These are phyloP conservation scores for Crotalaria pallida DNA, from an alignment of 306 rosid species.

Conservation along the genomic window DNA sequence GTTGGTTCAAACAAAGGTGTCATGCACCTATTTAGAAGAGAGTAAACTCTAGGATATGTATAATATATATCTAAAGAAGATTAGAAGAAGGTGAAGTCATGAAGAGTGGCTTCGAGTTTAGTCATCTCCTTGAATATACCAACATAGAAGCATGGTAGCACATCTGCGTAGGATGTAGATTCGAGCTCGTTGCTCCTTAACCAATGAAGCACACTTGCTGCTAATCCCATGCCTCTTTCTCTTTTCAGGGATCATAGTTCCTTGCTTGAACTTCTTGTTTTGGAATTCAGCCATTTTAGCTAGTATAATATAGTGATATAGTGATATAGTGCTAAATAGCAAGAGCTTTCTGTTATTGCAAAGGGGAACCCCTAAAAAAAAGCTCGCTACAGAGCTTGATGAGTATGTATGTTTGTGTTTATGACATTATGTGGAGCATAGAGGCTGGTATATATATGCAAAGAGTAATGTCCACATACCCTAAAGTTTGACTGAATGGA, in stretches of 20 bases:
- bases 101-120: conserved; percentile 20
- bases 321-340: background rate
- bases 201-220: conserved; percentile 64
- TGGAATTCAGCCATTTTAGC: conserved; percentile 39
- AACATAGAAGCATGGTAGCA: conserved; percentile 95
- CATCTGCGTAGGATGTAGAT: conserved; percentile 85
- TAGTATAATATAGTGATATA: background rate
- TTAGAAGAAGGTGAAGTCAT: background rate
- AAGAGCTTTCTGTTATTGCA: background rate
- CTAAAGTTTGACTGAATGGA: conserved; percentile 31
- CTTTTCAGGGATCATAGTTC: conserved; percentile 26
- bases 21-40: background rate
- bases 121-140: conserved; percentile 92
- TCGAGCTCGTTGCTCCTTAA: conserved; percentile 85
- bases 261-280: conserved; percentile 33
- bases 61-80: conserved; percentile 3
- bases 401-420: background rate
- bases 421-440: background rate
- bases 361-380: conserved; percentile 11
- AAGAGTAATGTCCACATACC: background rate
- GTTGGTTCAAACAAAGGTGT: background rate
- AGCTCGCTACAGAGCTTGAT: conserved; percentile 20
- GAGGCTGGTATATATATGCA: background rate
- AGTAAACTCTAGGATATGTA: background rate
- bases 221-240: conserved; percentile 48